Percentiles rank a stretch among this genome's conserved stretches.
phyloP scores from a whole-genome alignment of 2,329 filamentous ascomycete genomes.

The Colletotrichum chlorophyti region DNA sequence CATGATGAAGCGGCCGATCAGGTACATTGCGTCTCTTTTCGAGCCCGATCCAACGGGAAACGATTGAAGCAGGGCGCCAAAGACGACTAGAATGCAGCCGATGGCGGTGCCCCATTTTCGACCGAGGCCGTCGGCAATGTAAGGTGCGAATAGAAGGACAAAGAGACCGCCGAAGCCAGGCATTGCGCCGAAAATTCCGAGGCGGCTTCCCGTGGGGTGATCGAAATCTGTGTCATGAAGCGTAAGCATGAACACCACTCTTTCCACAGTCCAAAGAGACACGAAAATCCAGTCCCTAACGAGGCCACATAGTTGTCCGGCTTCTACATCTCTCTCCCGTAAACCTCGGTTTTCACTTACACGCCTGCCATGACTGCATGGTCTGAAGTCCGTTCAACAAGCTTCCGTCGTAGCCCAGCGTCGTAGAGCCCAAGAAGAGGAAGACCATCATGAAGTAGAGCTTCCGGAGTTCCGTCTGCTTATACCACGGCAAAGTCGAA shows the following conservation, averaged over 20 bases:
- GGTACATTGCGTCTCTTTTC: constrained; percentile 42
- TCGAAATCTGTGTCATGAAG: constrained; percentile 36
- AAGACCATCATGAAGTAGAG: constrained; percentile 40
- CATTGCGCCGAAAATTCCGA: constrained; percentile 52
- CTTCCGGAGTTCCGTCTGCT: constrained; percentile 38
- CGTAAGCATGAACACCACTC: background rate
- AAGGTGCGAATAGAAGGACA: constrained; percentile 53
- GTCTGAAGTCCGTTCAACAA: constrained; percentile 55
- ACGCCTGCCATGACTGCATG: constrained; percentile 49
- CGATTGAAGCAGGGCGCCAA: constrained; percentile 48
- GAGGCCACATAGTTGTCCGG: no score
- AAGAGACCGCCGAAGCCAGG: constrained; percentile 56
- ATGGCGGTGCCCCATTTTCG: constrained; percentile 53
- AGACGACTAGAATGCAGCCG: constrained; percentile 54
- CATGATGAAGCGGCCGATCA: constrained; percentile 59
- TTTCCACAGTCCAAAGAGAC: background rate
- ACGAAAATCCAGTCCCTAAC: background rate
- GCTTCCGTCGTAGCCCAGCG: constrained; percentile 48
- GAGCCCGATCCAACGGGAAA: constrained; percentile 47
- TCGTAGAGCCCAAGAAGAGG: constrained; percentile 41
- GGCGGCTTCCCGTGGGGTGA: constrained; percentile 39
- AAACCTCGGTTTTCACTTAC: no score
- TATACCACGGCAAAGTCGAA: constrained; percentile 35
- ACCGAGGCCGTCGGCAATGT: constrained; percentile 52
- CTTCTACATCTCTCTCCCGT: no score